Evolutionary conservation across 129 eudicot genomes (phyloP).

Genomic region (Flaveria ramosissima): DNA sequence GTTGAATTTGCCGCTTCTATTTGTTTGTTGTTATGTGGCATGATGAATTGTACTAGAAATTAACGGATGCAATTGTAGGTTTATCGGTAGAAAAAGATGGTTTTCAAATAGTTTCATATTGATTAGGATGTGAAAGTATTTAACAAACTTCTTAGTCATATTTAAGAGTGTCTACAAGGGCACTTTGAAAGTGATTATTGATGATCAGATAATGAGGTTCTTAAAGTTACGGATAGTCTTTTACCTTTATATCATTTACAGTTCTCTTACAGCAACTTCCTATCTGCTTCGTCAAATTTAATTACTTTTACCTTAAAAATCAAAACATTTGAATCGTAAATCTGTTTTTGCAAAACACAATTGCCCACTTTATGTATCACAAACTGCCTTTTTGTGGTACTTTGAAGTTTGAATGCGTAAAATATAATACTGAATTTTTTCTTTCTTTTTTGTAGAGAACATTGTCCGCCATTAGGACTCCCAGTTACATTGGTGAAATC

Average conservation of each 20-base stretch:
- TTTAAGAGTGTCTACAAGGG: background rate
- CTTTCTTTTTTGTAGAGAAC: slow-evolving; percentile 51
- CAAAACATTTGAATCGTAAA: background rate
- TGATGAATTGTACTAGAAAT: slow-evolving; percentile 14
- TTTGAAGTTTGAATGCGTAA: background rate
- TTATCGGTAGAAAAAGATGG: background rate
- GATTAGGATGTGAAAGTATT: background rate
- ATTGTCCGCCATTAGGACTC: slow-evolving; percentile 66
- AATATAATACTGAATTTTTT: slow-evolving; percentile 6
- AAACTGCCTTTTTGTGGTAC: background rate
- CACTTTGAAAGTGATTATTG: background rate
- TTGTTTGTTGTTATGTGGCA: background rate
- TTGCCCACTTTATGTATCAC: background rate
- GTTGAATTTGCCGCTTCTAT: background rate
- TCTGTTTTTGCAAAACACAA: background rate
- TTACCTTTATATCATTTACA: background rate
- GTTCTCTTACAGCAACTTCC: background rate
- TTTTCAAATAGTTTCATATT: background rate
- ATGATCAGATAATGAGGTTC: background rate
- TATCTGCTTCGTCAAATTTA: background rate
- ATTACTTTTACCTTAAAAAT: background rate
- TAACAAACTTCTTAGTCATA: background rate
- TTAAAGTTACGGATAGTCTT: background rate
- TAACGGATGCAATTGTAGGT: background rate
- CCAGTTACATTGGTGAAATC: slow-evolving; percentile 83